Evolutionary conservation across 768 basidiomycete genomes (phyloP), one percentile per base, ranked within the genome.

Genomic region (Pleurotus tuber-regium): DNA sequence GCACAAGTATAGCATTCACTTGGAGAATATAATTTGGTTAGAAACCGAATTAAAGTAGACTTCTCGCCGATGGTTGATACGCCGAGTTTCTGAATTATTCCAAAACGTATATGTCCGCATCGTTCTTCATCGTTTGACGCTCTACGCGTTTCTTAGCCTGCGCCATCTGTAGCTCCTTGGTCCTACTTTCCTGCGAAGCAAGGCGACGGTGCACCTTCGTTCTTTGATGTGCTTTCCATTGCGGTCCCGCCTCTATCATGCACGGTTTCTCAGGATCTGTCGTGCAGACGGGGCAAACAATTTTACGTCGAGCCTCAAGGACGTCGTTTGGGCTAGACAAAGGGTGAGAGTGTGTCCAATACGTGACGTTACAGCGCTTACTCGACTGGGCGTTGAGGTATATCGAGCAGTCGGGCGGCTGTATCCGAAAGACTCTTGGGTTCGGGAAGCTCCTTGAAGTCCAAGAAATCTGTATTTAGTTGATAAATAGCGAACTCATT

Each of bases 281-380:
- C 7, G 89, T 90, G 59, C 90, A 93, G 8, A 75, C 63, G 2
- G 74, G 59, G 63, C 90, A 93, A 3, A 80, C 67, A 4, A 76
- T 61, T 57, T 83, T 84, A 50, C 71, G 78, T 43, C 82, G 77
- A 1, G 81, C 80, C 39, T 69, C 63, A 3, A 91, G 66, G 14
- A 81, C 68, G 2, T 75, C 74, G 1, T 67, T 65, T 2, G 89
- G 87, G 55, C 89, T 92, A 51, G 47, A 54, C 33, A 24, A 19
- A 18, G 21, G 26, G 21, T 52, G 46, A 55, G 41, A 14, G 46
- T 18, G 29, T 5, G 31, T 14, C 14, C 14, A 18, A 33, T 9
- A 21, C 21, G 21, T 30, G 21, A 57, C 18, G 10, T 51, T n/a
- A 21, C 16, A 25, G 54, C 25, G 61, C 74, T 23, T 57, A 80